Evolutionary conservation across 202 grass and related monocot species (phyloP), one percentile per base, ranked within the genome.

Genomic region (Schoenoplectus triqueter): DNA sequence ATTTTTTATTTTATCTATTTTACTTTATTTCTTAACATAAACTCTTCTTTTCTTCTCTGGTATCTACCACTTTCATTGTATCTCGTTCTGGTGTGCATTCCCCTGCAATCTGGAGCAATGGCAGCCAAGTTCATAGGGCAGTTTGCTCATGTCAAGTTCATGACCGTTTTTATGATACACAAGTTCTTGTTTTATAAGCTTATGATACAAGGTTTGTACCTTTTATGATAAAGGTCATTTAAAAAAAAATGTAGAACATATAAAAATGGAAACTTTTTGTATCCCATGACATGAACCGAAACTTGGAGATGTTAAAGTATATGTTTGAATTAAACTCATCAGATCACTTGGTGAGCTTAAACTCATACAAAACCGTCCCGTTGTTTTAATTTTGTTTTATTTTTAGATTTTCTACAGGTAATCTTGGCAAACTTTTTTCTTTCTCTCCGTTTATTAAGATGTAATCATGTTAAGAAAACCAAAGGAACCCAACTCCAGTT

Each of bases 101-200:
- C 39, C 4, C 66, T 14, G 10, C 15, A 42, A 44, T 69, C 39
- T 69, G 64, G 64, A 31, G 8, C 3, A 40, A 66, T 66, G 7
- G 64, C 64, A 66, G 64, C 64, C 10, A 41, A 67, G 10, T 40
- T 67, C 64, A 67, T 67, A 40, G 3, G 6, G 8, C 64, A 67
- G 64, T 40, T 67, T 67, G 64, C 22, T 40, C 64, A 67, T 67
- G 64, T 40, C 64, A 41, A 67, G 64, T 41, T 13, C 64, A 11
- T 41, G 64, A 40, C 64, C 1, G 22, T 40, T 67, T 31, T 31
- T 31, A 31, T 31, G 31, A 31, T 31, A 31, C 31, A 31, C 0
- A 31, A 31, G 31, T 31, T 31, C 31, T 31, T 31, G 31, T 31
- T 31, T 31, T 31, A 31, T 31, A 31, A 31, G 31, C 31, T 31